These are phyloP conservation scores for Gremmenia infestans DNA, from an alignment of 2,329 filamentous ascomycete species.

Conservation along the genomic window DNA sequence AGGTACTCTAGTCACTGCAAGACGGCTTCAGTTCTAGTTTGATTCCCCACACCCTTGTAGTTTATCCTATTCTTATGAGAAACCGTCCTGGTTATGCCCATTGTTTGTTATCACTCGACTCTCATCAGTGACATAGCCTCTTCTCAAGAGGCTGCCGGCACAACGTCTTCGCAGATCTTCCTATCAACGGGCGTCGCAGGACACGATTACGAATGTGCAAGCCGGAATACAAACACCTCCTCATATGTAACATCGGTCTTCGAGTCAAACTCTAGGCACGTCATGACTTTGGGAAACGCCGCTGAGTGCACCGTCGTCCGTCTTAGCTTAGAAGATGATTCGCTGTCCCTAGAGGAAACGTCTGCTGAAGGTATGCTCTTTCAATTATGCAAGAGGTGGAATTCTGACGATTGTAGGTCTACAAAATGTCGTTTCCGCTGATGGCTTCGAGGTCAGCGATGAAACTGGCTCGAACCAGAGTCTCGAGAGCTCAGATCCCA, in stretches of 20 bases:
- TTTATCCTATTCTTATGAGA: neutral
- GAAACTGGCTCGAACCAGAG: neutral
- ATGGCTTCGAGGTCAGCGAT: neutral
- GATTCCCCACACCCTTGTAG: neutral
- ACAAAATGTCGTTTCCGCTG: neutral
- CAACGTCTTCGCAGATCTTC: constrained; percentile 44
- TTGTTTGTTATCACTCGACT: constrained; percentile 23
- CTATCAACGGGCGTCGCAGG: constrained; percentile 41
- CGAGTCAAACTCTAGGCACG: constrained; percentile 23
- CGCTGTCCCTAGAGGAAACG: neutral
- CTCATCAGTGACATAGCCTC: constrained; percentile 18
- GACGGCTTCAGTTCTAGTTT: neutral
- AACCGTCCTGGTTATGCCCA: constrained; percentile 11
- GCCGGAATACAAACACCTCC: neutral
- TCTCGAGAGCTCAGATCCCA: neutral
- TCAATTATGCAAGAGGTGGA: neutral
- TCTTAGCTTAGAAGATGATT: neutral
- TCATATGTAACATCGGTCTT: constrained; percentile 25
- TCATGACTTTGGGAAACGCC: constrained; percentile 27
- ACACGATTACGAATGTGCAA: constrained; percentile 27
- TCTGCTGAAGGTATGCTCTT: neutral
- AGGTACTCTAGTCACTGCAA: neutral
- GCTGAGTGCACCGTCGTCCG: constrained; percentile 1
- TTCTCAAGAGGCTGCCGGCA: constrained; percentile 24
- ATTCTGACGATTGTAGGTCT: neutral